These are phyloP conservation scores for Irpex sp. DNA, from an alignment of 1,284 basidiomycete species.

Conservation along the genomic window DNA sequence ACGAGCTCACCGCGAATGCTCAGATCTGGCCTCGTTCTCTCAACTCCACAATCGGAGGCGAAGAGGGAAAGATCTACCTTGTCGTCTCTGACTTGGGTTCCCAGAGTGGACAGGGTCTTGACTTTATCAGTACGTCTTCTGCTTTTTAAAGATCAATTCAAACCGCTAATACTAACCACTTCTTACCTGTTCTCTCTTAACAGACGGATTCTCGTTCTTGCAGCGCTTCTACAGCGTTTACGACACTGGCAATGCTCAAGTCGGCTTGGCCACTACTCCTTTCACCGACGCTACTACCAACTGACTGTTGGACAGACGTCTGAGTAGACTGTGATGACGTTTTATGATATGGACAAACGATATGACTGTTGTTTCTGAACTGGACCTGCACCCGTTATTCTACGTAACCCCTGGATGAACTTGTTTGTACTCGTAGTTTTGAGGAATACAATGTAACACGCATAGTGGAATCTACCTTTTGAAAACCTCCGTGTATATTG, in stretches of 20 bases:
- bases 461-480: background rate
- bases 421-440: too few species aligned
- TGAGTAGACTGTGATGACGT: background rate
- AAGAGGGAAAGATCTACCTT: slow-evolving; percentile 46
- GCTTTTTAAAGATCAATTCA: background rate
- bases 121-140: slow-evolving; percentile 34
- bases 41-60: slow-evolving; percentile 49
- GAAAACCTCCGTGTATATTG: too few species aligned
- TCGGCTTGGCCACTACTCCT: slow-evolving; percentile 44
- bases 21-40: slow-evolving; percentile 58
- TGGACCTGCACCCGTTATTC: too few species aligned
- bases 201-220: slow-evolving; percentile 34
- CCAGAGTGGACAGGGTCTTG: slow-evolving; percentile 33
- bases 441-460: background rate
- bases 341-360: background rate
- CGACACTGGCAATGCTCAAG: slow-evolving; percentile 48
- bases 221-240: slow-evolving; percentile 68
- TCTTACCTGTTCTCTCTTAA: slow-evolving; percentile 1
- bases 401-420: too few species aligned
- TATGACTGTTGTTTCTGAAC: background rate
- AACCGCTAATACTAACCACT: background rate
- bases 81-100: slow-evolving; percentile 43
- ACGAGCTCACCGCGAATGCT: slow-evolving; percentile 51
- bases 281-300: slow-evolving; percentile 41
- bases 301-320: slow-evolving; percentile 20